A percentile compares a stretch with the other conserved stretches of the same genome.
These are phyloP conservation scores for Syzygium aromaticum DNA, from an alignment of 345 rosid species.

Conservation along the genomic window DNA sequence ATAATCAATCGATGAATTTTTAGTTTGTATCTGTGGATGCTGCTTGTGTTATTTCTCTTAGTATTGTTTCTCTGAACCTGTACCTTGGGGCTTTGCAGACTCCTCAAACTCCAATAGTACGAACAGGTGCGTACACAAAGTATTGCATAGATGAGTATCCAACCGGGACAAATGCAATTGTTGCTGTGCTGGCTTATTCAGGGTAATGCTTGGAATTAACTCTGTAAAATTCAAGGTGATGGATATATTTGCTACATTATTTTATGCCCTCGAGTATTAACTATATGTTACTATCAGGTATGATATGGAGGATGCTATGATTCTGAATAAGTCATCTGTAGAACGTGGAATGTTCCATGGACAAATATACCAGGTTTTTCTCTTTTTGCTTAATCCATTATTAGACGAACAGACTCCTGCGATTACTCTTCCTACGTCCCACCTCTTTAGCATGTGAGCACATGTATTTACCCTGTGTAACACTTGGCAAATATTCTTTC, in stretches of 20 bases:
- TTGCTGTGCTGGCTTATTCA: slow-evolving; percentile 92
- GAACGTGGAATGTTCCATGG: slow-evolving; percentile 98
- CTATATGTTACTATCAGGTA: slow-evolving; percentile 28
- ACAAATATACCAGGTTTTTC: slow-evolving; percentile 85
- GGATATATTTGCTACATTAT: slow-evolving; percentile 1
- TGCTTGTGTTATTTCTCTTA: background rate
- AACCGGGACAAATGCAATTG: slow-evolving; percentile 95
- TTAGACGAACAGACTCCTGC: background rate
- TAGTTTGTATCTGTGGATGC: background rate
- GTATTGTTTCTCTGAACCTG: background rate
- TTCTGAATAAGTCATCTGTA: slow-evolving; percentile 86
- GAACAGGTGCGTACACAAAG: slow-evolving; percentile 62
- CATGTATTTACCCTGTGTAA: background rate
- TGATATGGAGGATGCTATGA: slow-evolving; percentile 99
- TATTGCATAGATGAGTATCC: slow-evolving; percentile 79
- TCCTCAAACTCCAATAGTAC: slow-evolving; percentile 92
- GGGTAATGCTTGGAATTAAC: slow-evolving; percentile 37
- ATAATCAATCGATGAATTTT: background rate
- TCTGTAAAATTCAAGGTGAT: background rate
- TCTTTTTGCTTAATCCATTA: background rate
- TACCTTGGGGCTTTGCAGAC: slow-evolving; percentile 52
- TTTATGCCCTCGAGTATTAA: background rate
- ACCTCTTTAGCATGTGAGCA: background rate
- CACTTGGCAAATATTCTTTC: background rate
- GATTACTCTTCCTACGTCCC: background rate